Evolutionary conservation across 140 eudicot genomes (phyloP), one percentile per base, ranked within the genome.

Genomic region (Ambrosia hybrid): DNA sequence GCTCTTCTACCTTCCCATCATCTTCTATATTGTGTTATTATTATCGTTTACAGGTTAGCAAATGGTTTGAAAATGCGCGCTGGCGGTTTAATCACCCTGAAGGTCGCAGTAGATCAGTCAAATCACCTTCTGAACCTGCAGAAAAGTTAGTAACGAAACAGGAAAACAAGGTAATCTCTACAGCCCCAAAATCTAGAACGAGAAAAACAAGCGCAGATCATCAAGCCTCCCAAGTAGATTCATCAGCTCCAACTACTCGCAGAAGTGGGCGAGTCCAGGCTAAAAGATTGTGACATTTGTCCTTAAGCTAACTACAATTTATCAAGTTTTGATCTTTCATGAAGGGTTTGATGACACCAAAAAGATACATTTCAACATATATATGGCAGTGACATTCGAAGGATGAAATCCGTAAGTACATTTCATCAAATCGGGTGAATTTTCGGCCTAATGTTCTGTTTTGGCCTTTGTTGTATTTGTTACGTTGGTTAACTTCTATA

Each of bases 1-100:
- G 6, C 6, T 61, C 53, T 38, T 68, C 12, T 72, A 36, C 30
- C 59, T 36, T 39, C 3, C 39, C 49, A 10, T 61, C 37, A 13
- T 48, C 12, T 61, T 33, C 2, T n/a, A 39, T 3, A 21, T 21
- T 13, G 10, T 69, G 38, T 82, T 38, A 14, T 58, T 45, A 12
- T 36, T 4, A 38, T 17, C 53, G 13, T 66, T 65, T n/a, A 65
- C 88, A 92, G 98, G 89, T 92, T 1, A 66, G 49, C 69, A 92
- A 89, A 76, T 92, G 98, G 98, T 92, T 92, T 77, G 96, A 68
- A 65, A 84, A 89, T 89, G 86, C 98, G 8, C 96, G 98, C 26
- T 83, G 92, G 92, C 83, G 89, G 74, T 75, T 51, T 65, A 79
- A 79, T 67, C 95, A 85, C 73, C 74, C 79, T 48, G 79, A 34